Evolutionary conservation across 2,329 filamentous ascomycete species (phyloP), one percentile per base, ranked within the genome.

Genomic region (Pseudogymnoascus sp.): DNA sequence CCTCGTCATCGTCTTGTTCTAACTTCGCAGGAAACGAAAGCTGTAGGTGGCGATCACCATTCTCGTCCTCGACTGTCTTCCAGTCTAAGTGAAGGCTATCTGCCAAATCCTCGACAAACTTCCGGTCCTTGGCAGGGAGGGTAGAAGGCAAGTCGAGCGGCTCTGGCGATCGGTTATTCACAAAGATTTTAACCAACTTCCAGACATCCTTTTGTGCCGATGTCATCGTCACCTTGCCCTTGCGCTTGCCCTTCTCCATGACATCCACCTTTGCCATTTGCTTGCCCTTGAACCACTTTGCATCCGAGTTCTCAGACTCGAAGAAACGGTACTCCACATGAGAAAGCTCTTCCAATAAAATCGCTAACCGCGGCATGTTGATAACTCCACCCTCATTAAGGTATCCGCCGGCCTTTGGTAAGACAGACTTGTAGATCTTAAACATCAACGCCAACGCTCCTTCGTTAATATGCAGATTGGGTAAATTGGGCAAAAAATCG

Each of bases 361-460:
- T 77, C 59, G 84, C 83, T 63, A 99, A 78, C 61, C 94, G 85
- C 64, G 87, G 77, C 71, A 99, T 78, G 71, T 97, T 95, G 74
- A 99, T 96, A 53, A 89, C 86, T 69, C 94, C 95, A 61, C 89
- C 86, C 72, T 99, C 91, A 74, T 99, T 99, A 75, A 99, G 93
- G 73, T 97, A 99, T 4, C 94, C 94, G 61, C 90, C 89, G 69
- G 91, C 88, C 71, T 88, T 86, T 6, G 92, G 92, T 63, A 99
- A 78, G 37, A 96, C 86, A 57, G 88, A 82, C 75, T 97, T 97
- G 80, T 99, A 99, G 63, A 96, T 86, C 71, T 89, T 88, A 74
- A 99, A 99, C 94, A 99, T 99, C 71, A 94, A 87, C 22, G 93
- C 90, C 74, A 99, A 78, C 20, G 95, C 94, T 66, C 94, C 95